Evolutionary conservation across 2,329 filamentous ascomycete species (phyloP), one percentile per base, ranked within the genome.

Genomic region (Trichoderma atrobrunneum): DNA sequence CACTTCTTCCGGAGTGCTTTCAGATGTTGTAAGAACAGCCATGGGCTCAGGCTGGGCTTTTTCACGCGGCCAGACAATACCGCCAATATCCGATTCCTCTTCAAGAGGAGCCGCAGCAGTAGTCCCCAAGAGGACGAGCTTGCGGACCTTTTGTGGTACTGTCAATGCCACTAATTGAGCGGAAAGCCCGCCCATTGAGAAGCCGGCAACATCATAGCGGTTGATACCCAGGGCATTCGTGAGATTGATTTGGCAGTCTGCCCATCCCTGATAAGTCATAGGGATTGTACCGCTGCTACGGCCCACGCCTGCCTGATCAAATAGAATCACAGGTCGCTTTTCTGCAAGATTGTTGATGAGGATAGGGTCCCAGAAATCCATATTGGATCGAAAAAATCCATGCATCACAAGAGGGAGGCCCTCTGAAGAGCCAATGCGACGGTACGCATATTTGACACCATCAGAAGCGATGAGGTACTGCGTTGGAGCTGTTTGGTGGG

Each of bases 331-430:
- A 10, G 63, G 43, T 2, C 63, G 63, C n/a, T 26, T 67, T 26
- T n/a, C 2, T 3, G 48, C 63, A 12, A 67, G 28, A 12, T 34
- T 67, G 26, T 67, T 67, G 30, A 70, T 63, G 57, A 70, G 32
- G 16, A 63, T 24, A 14, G 68, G 68, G n/a, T 70, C 68, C 59
- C 39, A 70, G 8, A 48, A 48, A 18, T 70, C 68, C 68, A 70
- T 64, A 2, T 28, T 54, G 14, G 32, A 36, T 7, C 68, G 68
- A 4, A 64, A 70, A 36, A 48, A 43, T 10, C 24, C 39, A 16
- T 48, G 43, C 11, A 70, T 26, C 0, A 70, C 59, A 1, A 70
- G 36, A 36, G 68, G 68, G 1, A 54, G 36, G 7, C 59, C 68
- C 26, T 18, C 18, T 8, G 32, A 39, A 14, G 68, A 11, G 11